Evolutionary conservation across 2,329 filamentous ascomycete species (phyloP), one percentile per base, ranked within the genome.

Genomic region (Xylaria sp.): DNA sequence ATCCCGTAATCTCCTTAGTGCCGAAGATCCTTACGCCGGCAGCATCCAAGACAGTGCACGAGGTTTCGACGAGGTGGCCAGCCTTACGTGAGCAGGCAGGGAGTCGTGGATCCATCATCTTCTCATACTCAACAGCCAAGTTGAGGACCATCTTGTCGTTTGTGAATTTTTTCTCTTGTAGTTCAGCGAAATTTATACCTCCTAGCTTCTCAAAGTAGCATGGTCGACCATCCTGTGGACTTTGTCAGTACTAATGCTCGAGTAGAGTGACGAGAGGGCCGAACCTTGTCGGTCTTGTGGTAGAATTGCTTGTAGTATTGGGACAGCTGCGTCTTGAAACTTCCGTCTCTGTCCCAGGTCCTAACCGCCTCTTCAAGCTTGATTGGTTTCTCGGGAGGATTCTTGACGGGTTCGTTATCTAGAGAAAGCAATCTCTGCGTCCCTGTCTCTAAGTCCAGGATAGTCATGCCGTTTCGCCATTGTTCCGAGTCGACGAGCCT

Each of bases 301-400:
- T 99, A 99, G 86, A 96, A 99, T 84, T 99, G 96, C 57, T 94
- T 94, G 84, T 99, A 99, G 86, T 92, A 97, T 83, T 95, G 86
- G 82, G 93, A 93, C 68, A 99, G 88, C 79, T 95, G 81, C 64
- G 88, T 80, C 82, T 92, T 92, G 85, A 94, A 92, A 70, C 83
- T 84, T 3, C 74, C 74, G 49, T 78, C 77, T 83, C 93, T 93
- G 62, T 92, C 88, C 81, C 93, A 94, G 72, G 84, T 89, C 72
- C 84, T 84, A 63, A 91, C 86, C 51, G 93, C 84, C 64, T 92
- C 84, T 79, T 94, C 90, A 28, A 93, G 90, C 65, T 88, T 87
- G 52, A 77, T 67, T 7, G 71, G 74, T 58, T 70, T 59, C 36
- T 72, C 68, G 41, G 72, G 72, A 28, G 72, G 70, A 46, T 71